Percentiles rank a stretch among this genome's conserved stretches.
Conservation (phyloP, 257 asterid genomes). For the Nicotiana attenuata region DNA sequence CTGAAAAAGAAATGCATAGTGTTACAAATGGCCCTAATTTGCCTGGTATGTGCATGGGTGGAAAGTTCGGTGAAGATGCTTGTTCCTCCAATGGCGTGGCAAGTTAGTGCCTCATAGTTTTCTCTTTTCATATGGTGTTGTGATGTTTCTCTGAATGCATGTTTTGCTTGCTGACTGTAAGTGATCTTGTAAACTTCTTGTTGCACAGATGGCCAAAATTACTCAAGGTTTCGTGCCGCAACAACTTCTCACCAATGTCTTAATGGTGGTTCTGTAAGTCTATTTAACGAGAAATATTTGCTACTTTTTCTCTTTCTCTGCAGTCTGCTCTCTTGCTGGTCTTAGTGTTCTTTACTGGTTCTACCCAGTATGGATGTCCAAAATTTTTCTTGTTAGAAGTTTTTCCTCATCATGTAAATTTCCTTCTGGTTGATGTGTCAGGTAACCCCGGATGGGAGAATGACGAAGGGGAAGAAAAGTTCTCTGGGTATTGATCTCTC, state of each 20-base stretch:
- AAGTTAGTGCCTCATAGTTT: conserved; percentile 10
- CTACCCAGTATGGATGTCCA: neutral
- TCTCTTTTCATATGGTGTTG: neutral
- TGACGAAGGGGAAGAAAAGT: conserved; percentile 25
- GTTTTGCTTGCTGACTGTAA: neutral
- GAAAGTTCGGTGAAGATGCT: neutral
- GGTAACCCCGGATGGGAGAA: conserved; percentile 35
- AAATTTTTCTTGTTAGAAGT: neutral
- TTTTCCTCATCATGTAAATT: neutral
- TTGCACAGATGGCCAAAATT: neutral
- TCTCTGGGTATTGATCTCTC: conserved; percentile 8
- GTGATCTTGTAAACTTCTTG: neutral
- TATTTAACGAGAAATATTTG: neutral
- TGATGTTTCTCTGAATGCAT: neutral
- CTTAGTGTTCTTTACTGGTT: neutral
- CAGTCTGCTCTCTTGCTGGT: neutral
- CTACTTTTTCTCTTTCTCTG: neutral
- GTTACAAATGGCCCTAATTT: conserved; percentile 25
- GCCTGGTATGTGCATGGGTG: conserved; percentile 10
- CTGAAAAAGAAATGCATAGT: conserved; percentile 34
- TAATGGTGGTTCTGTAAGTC: neutral
- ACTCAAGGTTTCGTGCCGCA: neutral
- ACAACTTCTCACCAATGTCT: conserved; percentile 6
- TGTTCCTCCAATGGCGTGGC: conserved; percentile 7
- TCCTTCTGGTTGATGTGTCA: conserved; percentile 20